phyloP scores from a whole-genome alignment of 306 rosid genomes.

The Rosa rugosa region DNA sequence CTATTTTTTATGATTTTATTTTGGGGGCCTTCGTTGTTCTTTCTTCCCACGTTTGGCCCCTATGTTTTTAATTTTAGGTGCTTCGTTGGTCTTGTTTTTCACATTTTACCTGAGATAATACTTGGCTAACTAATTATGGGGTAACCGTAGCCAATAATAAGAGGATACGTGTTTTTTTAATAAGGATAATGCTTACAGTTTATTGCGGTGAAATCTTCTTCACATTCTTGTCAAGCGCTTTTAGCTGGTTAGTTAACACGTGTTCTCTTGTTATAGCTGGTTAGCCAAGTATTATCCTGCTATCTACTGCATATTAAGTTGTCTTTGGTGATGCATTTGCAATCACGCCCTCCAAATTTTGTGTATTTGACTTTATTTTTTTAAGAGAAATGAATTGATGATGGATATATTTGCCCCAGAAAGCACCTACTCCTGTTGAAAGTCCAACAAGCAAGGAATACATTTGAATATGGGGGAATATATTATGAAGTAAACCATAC shows the following conservation, averaged over 20 bases:
- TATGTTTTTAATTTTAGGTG: not conserved
- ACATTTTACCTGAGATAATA: not conserved
- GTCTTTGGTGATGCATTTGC: not conserved
- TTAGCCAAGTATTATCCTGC: too few relatives aligned
- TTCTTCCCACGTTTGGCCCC: not conserved
- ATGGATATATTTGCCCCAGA: not conserved
- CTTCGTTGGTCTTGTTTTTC: conserved; percentile 8
- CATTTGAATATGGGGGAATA: not conserved
- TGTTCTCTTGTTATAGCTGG: too few relatives aligned
- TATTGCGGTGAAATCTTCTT: too few relatives aligned
- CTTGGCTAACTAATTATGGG: too few relatives aligned
- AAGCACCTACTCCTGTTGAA: not conserved
- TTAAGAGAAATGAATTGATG: not conserved
- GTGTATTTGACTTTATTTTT: not conserved
- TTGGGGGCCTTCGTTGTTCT: not conserved
- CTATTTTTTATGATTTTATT: not conserved
- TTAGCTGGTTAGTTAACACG: too few relatives aligned
- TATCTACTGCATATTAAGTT: not conserved
- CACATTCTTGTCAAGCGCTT: too few relatives aligned
- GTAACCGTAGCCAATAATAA: too few relatives aligned
- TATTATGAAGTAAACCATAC: not conserved
- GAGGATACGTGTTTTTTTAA: too few relatives aligned
- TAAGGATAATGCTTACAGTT: too few relatives aligned
- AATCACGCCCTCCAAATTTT: not conserved
- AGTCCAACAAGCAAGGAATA: not conserved